Conservation (phyloP, 129 eudicot genomes). For the Ambrosia artemisiifolia region DNA sequence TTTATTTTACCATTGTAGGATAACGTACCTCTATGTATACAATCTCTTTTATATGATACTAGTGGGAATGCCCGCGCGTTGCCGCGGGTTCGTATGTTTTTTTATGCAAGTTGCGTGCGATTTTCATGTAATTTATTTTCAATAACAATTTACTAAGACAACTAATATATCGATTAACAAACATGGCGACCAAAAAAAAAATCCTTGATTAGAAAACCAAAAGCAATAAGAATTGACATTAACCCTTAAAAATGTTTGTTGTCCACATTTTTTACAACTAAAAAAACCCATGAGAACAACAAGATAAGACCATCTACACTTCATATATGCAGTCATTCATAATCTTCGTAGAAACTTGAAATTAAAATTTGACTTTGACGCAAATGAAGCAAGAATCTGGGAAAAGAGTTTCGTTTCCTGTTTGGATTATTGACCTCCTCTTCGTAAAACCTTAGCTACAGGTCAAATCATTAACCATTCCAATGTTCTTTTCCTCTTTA, state of each 20-base stretch:
- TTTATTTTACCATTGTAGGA: too few species aligned
- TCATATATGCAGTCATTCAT: slow-evolving; percentile 37
- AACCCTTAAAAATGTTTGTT: too few species aligned
- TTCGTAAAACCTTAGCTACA: slow-evolving; percentile 47
- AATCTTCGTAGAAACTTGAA: slow-evolving; percentile 36
- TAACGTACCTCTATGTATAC: too few species aligned
- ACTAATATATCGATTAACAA: too few species aligned
- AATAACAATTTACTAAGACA: too few species aligned
- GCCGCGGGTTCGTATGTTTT: too few species aligned
- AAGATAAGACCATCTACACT: neutral
- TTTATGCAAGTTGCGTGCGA: too few species aligned
- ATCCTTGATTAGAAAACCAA: neutral
- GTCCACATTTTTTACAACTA: neutral
- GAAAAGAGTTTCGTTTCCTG: slow-evolving; percentile 36
- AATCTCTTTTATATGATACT: too few species aligned
- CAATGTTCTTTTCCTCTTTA: slow-evolving; percentile 44
- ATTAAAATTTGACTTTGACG: slow-evolving; percentile 41
- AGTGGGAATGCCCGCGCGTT: too few species aligned
- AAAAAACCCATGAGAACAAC: neutral
- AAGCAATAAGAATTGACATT: neutral
- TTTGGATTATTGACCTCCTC: slow-evolving; percentile 57
- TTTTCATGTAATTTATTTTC: too few species aligned
- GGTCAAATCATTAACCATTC: slow-evolving; percentile 49
- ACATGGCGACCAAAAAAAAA: too few species aligned
- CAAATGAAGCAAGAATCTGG: slow-evolving; percentile 45